Base-by-base conservation (phyloP, 2,329 filamentous ascomycete genomes). In the Cordyceps cicadae region DNA sequence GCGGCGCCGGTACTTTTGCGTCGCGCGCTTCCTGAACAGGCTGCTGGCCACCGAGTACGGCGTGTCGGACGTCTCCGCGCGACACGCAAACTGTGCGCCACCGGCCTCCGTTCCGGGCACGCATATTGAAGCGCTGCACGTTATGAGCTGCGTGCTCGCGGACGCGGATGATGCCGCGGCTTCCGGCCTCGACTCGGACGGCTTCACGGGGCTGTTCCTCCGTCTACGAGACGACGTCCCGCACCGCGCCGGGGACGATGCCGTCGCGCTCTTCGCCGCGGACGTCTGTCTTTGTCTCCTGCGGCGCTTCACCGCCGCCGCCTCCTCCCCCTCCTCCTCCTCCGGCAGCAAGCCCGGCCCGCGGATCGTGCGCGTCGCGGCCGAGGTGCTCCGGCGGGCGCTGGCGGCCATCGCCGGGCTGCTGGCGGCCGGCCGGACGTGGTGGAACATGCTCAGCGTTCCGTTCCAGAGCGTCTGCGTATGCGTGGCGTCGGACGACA, bases 11-110 rank as follows among this genome's bases (percentile, higher is more conserved):
- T 58, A 62, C 37, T 64, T 60, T 50, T 63, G 60, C 62, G 34
- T 60, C 17, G 64, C 64, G n/a, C 52, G 64, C 34, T 64, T 54
- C 41, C 41, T 65, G 14, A 64, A 64, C 41, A 51, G 55, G 17
- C 48, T 65, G 15, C 50, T 64, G 54, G 48, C 62, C n/a, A 51
- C 59, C 41, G 64, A 65, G 34, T 65, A 64, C 45, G 63, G 64
- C 41, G 34, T 55, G 45, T 54, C 50, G 8, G 43, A 14, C 24
- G 60, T 64, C n/a, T 51, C 57, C 17, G n/a, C 45, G n/a, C 53
- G 54, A 5, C 53, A 53, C 26, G 3, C 54, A 9, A 59, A 29
- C 17, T 59, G 26, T 32, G 4, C 12, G 8, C 15, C 32, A 2
- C 39, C 59, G 12, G 41, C 39, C 2, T 15, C 4, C 32, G 11